Evolutionary conservation across 1,139 yeast genomes (phyloP).

Genomic region (Candida sanyaensis): DNA sequence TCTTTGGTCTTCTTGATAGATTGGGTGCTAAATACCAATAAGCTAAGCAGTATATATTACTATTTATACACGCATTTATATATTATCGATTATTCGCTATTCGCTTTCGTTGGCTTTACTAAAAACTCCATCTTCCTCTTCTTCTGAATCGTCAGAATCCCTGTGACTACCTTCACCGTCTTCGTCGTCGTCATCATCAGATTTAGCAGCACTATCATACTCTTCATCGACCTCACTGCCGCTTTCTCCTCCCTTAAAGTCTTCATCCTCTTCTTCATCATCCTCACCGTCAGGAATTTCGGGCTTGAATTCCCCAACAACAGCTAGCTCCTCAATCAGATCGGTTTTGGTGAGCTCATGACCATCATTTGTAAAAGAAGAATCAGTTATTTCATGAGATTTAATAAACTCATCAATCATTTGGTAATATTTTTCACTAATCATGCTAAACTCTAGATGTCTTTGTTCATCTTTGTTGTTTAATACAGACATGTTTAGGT

Average conservation of each 20-base stretch:
- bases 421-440: conserved; percentile 78
- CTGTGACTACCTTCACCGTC: conserved; percentile 14
- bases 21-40: conserved; percentile 43
- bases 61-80: not conserved
- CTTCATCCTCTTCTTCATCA: conserved; percentile 20
- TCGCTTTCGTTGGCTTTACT: conserved; percentile 12
- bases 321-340: conserved; percentile 32
- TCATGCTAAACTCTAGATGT: conserved; percentile 78
- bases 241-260: conserved; percentile 26
- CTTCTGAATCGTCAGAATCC: conserved; percentile 17
- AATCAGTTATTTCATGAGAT: conserved; percentile 66
- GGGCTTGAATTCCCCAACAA: not conserved
- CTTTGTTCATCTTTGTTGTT: conserved; percentile 38
- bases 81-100: not conserved
- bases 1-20: conserved; percentile 41
- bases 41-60: conserved; percentile 2
- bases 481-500: conserved; percentile 45
- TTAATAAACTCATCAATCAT: conserved; percentile 74
- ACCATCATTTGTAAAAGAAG: conserved; percentile 75
- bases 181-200: conserved; percentile 19
- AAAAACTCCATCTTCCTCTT: conserved; percentile 24
- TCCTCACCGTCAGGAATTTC: conserved; percentile 13
- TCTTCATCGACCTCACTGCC: conserved; percentile 34
- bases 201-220: conserved; percentile 27
- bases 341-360: conserved; percentile 61